Base-by-base conservation (phyloP, 2,329 filamentous ascomycete genomes). In the Penicillium capsulatum region DNA sequence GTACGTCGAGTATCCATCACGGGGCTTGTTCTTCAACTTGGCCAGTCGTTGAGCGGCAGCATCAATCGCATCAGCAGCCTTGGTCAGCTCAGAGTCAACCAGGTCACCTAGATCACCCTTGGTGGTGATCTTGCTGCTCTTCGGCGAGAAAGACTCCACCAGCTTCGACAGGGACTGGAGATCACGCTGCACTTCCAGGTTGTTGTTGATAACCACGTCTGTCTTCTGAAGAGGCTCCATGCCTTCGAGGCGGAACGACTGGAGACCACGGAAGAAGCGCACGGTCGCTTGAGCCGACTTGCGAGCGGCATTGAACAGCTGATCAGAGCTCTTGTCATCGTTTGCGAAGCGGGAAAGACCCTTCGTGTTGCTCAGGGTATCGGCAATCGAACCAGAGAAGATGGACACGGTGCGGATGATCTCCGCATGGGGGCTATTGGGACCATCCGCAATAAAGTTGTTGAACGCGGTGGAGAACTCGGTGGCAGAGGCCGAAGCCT, bases 391-490 rank as follows among this genome's bases (percentile, higher is more conserved):
- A 14, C 90, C 87, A 1, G 92, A 77, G 66, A 97, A 96, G 36
- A 89, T 79, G 58, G 88, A 92, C 55, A 95, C 86, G 1, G 88
- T 87, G 61, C 89, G 89, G 66, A 97, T 97, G 45, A 98, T 84
- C 44, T 95, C 90, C 2, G 85, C 80, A 58, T 96, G 88, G 7
- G 82, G 83, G 61, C 86, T 88, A 64, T 90, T 94, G 4, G 91
- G 90, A 0, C 92, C 92, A 60, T 98, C 92, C 6, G 91, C 92
- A 56, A 98, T 94, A 65, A 94, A 97, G 67, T 94, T 94, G 72
- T 96, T 98, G 75, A 97, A 98, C 0, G 92, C 84, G 0, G 91
- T 97, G 1, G 91, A 92, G 66, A 98, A 98, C 63, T 98, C 92
- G 66, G 94, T 97, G 9, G 92, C 88, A 50, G 83, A 94, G 7